Evolutionary conservation across 306 rosid species (phyloP), one percentile per base, ranked within the genome.

Genomic region (Trifolium repens): DNA sequence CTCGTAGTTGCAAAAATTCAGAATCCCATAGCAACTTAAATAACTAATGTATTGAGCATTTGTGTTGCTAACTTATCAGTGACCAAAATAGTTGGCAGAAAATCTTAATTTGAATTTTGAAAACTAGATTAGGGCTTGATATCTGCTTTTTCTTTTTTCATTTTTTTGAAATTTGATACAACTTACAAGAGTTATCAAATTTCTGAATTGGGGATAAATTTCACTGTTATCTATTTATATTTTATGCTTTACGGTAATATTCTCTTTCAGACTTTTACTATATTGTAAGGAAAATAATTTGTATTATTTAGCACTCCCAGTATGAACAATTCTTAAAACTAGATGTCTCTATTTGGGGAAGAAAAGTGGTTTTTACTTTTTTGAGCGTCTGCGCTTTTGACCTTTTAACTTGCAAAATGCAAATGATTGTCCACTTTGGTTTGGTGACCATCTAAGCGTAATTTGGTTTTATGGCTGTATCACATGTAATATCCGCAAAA

Each of bases 11-110:
- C 59, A 22, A 17, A 67, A 39, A 22, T 42, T 57, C 55, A 26
- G 54, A 46, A 8, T 69, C 10, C 64, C 62, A 47, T 73, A 53
- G 15, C 17, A 9, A 14, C 73, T 44, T 47, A 46, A 68, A 46
- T 58, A 47, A 16, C 72, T 19, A 24, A 39, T n/a, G 70, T 42
- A 47, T 46, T 73, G 66, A 52, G 73, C 77, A 50, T 69, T 35
- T 62, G 44, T 60, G 16, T 15, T 9, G 26, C 59, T 74, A 80
- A 59, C 53, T 39, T 67, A 49, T 61, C 72, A 34, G 43, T 44
- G 11, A 52, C 50, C 14, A 49, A 46, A 49, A 50, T 27, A 16
- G 69, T 57, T 66, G 37, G 55, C 46, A 19, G 39, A 53, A 73
- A 69, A 46, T 67, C 64, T 57, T 58, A 14, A 65, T 43, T 43